Base-by-base conservation (phyloP, 805 yeast genomes). In the Saturnispora sekii region DNA sequence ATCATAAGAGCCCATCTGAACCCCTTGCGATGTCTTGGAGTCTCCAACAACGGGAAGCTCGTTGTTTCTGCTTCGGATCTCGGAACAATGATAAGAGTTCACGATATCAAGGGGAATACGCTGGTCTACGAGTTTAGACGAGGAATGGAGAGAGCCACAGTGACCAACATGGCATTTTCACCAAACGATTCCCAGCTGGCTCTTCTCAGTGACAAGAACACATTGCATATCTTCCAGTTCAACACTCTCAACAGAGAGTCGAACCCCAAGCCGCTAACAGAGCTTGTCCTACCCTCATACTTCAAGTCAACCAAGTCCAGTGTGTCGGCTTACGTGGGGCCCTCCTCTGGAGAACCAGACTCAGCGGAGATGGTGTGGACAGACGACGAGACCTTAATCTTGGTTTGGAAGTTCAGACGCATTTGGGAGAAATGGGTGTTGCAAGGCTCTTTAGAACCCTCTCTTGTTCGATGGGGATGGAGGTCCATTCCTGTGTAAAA, bases 251-350 rank as follows among this genome's bases (percentile, higher is more conserved):
- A 6, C 26, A 29, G 17, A 15, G 45, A 21, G 10, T 4, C 21
- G 31, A 28, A 26, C 4, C 16, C 18, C 14, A 35, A 21, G 26
- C 26, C 26, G 26, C 26, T 21, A 2, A 21, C 26, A 21, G 26
- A 21, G 26, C 26, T 21, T 5, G 26, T 21, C 10, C 53, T 74
- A 1, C 60, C 65, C 7, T 70, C 72, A 40, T 88, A 88, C 59
- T 84, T 89, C 62, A 77, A 81, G 42, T 81, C 90, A 2, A 81
- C 84, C 12, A 89, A 96, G 96, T 81, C 93, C 35, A 85, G 83
- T 65, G 85, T 86, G 26, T 21, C 26, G 26, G 26, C 26, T 21
- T 21, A 21, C 7, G 26, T 21, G 26, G 26, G 26, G 7, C 26
- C 26, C 26, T 21, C 26, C 8, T 21, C 26, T 8, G 26, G 26